Evolutionary conservation across 495 filamentous ascomycete species (phyloP).

Genomic region (Penicillium herquei): DNA sequence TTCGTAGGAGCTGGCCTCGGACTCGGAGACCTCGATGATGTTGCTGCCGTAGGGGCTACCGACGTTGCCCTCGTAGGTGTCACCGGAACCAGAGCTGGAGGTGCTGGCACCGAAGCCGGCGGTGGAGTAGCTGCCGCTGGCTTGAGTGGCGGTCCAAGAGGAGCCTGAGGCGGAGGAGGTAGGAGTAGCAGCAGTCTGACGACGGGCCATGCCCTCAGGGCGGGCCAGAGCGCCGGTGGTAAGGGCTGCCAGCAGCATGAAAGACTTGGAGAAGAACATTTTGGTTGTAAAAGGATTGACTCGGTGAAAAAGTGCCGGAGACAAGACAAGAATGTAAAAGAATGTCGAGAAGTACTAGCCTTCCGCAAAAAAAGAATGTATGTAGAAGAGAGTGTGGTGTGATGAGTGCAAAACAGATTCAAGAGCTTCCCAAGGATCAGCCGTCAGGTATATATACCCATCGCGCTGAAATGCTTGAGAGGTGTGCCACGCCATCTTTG

Average conservation of each 20-base stretch:
- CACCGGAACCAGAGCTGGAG: constrained; percentile 22
- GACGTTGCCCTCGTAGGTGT: constrained; percentile 46
- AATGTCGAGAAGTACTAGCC: constrained; percentile 23
- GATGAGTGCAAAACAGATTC: background rate
- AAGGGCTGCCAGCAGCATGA: constrained; percentile 38
- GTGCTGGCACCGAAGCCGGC: constrained; percentile 34
- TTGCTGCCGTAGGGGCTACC: constrained; percentile 54
- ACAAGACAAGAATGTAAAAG: constrained; percentile 10
- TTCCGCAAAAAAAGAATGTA: constrained; percentile 22
- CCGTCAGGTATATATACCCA: constrained; percentile 20
- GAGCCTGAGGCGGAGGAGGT: background rate
- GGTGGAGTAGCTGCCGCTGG: constrained; percentile 24
- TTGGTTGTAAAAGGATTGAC: constrained; percentile 17
- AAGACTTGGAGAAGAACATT: constrained; percentile 38
- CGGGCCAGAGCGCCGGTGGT: constrained; percentile 27
- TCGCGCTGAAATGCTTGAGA: background rate
- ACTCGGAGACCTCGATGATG: constrained; percentile 42
- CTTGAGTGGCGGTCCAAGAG: constrained; percentile 23
- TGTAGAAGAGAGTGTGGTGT: constrained; percentile 19
- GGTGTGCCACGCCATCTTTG: too few species aligned
- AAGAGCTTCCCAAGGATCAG: background rate
- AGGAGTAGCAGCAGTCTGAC: constrained; percentile 20
- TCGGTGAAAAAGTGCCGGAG: constrained; percentile 2
- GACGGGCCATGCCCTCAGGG: constrained; percentile 24
- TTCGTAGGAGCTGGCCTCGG: constrained; percentile 37